These are phyloP conservation scores for Mortierella sp. DNA, from an alignment of 371 early-diverging fungal species.

Conservation along the genomic window DNA sequence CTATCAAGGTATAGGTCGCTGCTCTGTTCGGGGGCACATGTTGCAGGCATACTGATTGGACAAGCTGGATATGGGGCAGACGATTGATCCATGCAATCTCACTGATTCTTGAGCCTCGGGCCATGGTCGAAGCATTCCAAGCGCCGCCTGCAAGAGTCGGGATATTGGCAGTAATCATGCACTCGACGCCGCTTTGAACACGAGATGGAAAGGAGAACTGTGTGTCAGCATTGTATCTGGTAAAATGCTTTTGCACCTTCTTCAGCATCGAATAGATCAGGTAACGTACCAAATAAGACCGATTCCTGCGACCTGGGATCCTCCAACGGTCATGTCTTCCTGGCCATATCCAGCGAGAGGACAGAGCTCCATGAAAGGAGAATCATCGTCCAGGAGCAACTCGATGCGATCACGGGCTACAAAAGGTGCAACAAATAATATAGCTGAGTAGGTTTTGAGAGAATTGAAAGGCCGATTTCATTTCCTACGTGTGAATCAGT, in stretches of 20 bases:
- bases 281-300: conserved; percentile 74
- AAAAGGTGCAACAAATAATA: no score
- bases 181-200: conserved; percentile 71
- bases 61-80: conserved; percentile 71
- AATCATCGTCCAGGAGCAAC: conserved; percentile 78
- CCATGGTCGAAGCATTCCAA: conserved; percentile 72
- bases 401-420: conserved; percentile 77
- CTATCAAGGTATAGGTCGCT: no score
- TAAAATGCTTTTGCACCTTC: no score
- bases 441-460: background rate
- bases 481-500: background rate
- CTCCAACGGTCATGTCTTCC: conserved; percentile 81
- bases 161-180: conserved; percentile 75
- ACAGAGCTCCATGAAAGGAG: conserved; percentile 82
- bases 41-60: conserved; percentile 66
- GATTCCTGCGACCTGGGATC: conserved; percentile 78
- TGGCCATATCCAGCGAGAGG: conserved; percentile 79
- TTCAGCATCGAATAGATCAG: no score
- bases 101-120: conserved; percentile 68
- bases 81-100: conserved; percentile 74
- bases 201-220: background rate
- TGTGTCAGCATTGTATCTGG: background rate
- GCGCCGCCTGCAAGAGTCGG: conserved; percentile 77
- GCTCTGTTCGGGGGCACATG: background rate
- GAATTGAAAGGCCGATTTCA: background rate